These are phyloP conservation scores for Symbiodinium natans DNA, from an alignment of 73 alveolate genomes.

Conservation along the genomic window DNA sequence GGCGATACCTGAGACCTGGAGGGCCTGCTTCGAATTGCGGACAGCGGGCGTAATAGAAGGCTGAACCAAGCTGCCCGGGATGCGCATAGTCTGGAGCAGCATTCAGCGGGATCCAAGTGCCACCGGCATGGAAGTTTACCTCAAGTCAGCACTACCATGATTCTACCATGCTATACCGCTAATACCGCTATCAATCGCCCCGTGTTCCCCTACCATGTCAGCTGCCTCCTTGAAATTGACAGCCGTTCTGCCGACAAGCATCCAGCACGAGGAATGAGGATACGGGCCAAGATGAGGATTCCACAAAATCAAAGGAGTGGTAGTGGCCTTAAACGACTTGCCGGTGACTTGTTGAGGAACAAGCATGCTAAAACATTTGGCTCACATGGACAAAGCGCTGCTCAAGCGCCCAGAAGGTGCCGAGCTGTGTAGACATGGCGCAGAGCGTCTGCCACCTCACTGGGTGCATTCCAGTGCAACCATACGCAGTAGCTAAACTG, in stretches of 20 bases:
- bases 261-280: conserved; percentile 31
- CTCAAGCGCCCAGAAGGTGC: conserved; percentile 36
- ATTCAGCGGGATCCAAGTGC: conserved; percentile 75
- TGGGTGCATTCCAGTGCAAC: background rate
- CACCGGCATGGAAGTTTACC: conserved; percentile 74
- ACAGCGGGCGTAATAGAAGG: conserved; percentile 36
- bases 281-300: conserved; percentile 87
- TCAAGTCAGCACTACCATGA: background rate
- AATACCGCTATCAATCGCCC: background rate
- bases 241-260: background rate
- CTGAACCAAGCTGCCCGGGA: conserved; percentile 68
- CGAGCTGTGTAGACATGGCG: conserved; percentile 49
- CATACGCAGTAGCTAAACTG: background rate
- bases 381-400: background rate
- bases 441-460: conserved; percentile 44
- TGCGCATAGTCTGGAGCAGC: conserved; percentile 50
- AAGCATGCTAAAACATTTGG: too few relatives aligned
- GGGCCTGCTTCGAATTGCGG: background rate
- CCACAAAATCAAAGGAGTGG: conserved; percentile 85
- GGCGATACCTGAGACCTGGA: too few relatives aligned
- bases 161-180: background rate
- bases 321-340: conserved; percentile 85
- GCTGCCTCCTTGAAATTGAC: background rate
- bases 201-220: background rate
- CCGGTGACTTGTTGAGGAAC: too few relatives aligned